Conservation (phyloP, 2,329 filamentous ascomycete species). For the Pestalotiopsis sp. region DNA sequence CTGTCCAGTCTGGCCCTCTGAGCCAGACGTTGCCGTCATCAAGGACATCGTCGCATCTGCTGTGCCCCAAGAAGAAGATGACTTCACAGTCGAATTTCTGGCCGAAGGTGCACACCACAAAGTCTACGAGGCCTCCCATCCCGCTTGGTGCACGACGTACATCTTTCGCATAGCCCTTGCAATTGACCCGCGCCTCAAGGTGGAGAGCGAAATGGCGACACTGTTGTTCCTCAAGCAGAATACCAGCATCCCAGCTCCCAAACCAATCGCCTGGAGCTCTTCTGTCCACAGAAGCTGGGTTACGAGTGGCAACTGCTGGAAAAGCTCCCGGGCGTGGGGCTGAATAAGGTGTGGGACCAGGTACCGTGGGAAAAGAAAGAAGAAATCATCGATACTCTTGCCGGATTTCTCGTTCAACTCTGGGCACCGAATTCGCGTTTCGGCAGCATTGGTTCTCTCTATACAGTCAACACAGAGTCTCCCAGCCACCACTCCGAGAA, state of each 20-base stretch:
- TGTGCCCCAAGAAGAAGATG: background rate
- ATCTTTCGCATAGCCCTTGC: conserved; percentile 9
- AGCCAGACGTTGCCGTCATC: conserved; percentile 7
- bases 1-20: conserved; percentile 8
- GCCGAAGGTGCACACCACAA: conserved; percentile 5
- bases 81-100: background rate
- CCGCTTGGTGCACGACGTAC: background rate
- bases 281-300: background rate
- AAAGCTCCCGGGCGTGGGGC: conserved; percentile 7
- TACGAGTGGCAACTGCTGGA: conserved; percentile 7
- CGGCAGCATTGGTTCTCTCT: conserved; percentile 8
- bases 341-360: background rate
- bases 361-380: conserved; percentile 6
- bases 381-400: conserved; percentile 1
- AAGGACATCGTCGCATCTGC: background rate
- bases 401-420: conserved; percentile 5
- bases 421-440: background rate
- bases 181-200: conserved; percentile 7
- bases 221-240: background rate
- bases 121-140: conserved; percentile 3
- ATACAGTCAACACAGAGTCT: background rate
- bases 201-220: conserved; percentile 11
- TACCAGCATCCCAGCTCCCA: conserved; percentile 5
- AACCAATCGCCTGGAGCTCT: conserved; percentile 10
- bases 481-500: background rate